Evolutionary conservation across 164 flowering plant species (phyloP).

Genomic region (Aristolochia californica): DNA sequence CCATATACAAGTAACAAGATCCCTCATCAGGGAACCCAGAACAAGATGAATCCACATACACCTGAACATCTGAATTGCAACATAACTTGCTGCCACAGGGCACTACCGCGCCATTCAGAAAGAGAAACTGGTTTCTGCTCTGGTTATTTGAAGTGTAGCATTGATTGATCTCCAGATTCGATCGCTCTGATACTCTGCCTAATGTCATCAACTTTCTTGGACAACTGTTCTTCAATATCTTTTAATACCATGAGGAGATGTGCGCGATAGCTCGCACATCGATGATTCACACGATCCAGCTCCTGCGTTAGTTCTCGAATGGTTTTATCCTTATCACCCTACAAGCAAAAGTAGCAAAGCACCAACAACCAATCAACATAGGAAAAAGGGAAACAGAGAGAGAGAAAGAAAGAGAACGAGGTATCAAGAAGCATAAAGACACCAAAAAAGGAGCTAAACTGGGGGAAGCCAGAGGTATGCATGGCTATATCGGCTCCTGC

Average conservation of each 20-base stretch:
- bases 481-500: too few species aligned
- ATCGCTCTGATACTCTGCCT: slow-evolving; percentile 1
- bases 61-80: neutral
- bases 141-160: neutral
- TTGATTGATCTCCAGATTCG: slow-evolving; percentile 1
- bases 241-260: neutral
- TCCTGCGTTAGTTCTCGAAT: slow-evolving; percentile 2
- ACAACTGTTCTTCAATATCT: slow-evolving; percentile 1
- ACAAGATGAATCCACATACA: too few species aligned
- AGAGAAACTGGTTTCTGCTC: neutral
- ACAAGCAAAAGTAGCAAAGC: neutral
- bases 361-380: too few species aligned
- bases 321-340: slow-evolving; percentile 4
- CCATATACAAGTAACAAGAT: too few species aligned
- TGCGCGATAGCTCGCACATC: slow-evolving; percentile 1
- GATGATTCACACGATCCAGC: slow-evolving; percentile 1
- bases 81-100: too few species aligned
- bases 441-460: too few species aligned
- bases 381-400: too few species aligned
- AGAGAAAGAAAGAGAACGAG: too few species aligned
- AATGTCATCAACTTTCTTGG: slow-evolving; percentile 2
- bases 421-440: too few species aligned
- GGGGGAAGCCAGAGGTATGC: too few species aligned
- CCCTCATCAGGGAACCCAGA: too few species aligned
- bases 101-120: too few species aligned